Percentiles rank a stretch among this genome's conserved stretches.
Conservation (phyloP, 1,284 basidiomycete genomes). For the Cryptococcus sp. region DNA sequence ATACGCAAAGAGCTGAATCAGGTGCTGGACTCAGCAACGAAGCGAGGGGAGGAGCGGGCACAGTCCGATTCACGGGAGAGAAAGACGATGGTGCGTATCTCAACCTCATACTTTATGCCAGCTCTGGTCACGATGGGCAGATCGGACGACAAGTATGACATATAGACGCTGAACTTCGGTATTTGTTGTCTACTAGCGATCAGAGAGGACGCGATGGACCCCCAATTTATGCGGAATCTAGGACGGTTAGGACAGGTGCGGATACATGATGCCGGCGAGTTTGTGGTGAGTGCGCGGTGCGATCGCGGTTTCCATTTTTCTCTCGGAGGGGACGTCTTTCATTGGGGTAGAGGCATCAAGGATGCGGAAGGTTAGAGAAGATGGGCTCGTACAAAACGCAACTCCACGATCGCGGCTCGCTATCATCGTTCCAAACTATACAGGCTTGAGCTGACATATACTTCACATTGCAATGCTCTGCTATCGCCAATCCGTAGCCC, state of each 20-base stretch:
- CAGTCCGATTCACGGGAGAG: constrained; percentile 42
- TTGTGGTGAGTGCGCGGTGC: constrained; percentile 58
- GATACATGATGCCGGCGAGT: constrained; percentile 63
- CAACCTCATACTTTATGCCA: too few relatives aligned
- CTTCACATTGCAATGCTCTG: background rate
- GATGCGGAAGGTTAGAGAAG: background rate
- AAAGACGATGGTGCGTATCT: constrained; percentile 48
- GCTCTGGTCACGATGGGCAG: too few relatives aligned
- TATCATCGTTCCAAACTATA: too few relatives aligned
- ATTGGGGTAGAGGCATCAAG: too few relatives aligned
- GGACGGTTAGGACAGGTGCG: constrained; percentile 68
- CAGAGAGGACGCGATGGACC: constrained; percentile 68
- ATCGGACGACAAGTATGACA: background rate
- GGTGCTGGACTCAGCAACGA: background rate
- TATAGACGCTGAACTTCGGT: background rate
- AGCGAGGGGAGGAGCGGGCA: constrained; percentile 24
- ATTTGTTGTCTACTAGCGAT: constrained; percentile 59
- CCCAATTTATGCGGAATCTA: constrained; percentile 72
- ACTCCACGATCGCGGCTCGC: too few relatives aligned
- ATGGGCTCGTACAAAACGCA: background rate
- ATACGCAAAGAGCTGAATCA: too few relatives aligned
- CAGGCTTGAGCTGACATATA: too few relatives aligned
- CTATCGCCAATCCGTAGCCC: constrained; percentile 26
- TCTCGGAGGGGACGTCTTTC: constrained; percentile 27
- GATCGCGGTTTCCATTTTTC: constrained; percentile 50